Evolutionary conservation across 345 rosid genomes (phyloP).

Genomic region (Eucalyptus virginea): DNA sequence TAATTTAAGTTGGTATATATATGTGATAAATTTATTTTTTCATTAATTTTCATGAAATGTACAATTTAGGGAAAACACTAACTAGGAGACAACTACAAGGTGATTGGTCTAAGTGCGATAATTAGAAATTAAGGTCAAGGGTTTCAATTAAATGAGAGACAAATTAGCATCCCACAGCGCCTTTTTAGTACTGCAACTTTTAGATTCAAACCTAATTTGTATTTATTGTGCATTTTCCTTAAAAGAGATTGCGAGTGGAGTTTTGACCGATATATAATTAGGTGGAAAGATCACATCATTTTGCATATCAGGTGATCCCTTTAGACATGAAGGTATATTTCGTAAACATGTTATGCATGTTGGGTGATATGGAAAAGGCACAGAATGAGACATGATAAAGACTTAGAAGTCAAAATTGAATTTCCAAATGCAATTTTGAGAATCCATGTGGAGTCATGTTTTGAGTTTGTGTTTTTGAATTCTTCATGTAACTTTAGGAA

Average conservation of each 20-base stretch:
- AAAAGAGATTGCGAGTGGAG: background rate
- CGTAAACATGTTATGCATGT: background rate
- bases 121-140: background rate
- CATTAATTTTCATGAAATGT: too few relatives aligned
- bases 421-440: background rate
- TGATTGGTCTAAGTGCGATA: background rate
- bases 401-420: background rate
- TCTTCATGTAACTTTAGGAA: background rate
- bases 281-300: background rate
- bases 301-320: background rate
- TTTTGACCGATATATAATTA: rapidly evolving
- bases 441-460: background rate
- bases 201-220: background rate
- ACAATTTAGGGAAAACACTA: too few relatives aligned
- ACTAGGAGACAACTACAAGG: background rate
- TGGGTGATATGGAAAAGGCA: background rate
- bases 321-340: too few relatives aligned
- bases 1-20: too few relatives aligned
- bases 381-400: background rate
- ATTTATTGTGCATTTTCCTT: background rate
- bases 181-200: rapidly evolving
- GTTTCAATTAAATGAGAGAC: background rate
- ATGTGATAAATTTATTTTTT: too few relatives aligned
- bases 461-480: background rate
- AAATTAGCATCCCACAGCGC: background rate